These are phyloP conservation scores for Apophysomyces elegans DNA, from an alignment of 371 early-diverging fungal species.

Conservation along the genomic window DNA sequence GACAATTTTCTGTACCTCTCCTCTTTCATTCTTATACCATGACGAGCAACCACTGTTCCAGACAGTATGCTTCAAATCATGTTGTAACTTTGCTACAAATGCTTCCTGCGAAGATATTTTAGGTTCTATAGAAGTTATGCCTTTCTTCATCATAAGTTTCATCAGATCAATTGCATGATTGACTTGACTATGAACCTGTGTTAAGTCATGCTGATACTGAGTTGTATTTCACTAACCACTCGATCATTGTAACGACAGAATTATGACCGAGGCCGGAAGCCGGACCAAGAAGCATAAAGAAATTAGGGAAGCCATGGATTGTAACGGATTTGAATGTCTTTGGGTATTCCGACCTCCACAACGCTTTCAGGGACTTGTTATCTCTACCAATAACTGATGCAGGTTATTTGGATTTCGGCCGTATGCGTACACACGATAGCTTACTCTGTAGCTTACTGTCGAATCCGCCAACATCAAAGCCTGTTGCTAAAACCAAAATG, in stretches of 20 bases:
- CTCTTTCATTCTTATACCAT: constrained; percentile 30
- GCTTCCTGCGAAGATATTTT: constrained; percentile 21
- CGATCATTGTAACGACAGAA: constrained; percentile 24
- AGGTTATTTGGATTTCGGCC: neutral
- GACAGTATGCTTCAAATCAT: constrained; percentile 24
- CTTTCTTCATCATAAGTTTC: constrained; percentile 19
- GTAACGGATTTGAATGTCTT: constrained; percentile 36
- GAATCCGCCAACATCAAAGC: constrained; percentile 54
- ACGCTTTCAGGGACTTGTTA: constrained; percentile 18
- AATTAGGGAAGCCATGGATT: constrained; percentile 47
- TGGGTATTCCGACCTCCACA: constrained; percentile 24
- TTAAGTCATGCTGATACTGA: neutral
- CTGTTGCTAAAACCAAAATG: constrained; percentile 66
- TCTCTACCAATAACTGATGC: constrained; percentile 26
- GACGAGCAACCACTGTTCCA: constrained; percentile 30
- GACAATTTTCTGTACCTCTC: constrained; percentile 23
- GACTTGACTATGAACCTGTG: constrained; percentile 26
- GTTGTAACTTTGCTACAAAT: constrained; percentile 23
- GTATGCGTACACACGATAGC: neutral
- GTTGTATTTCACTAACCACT: constrained; percentile 15
- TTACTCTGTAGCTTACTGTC: constrained; percentile 34
- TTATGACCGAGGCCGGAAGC: constrained; percentile 45
- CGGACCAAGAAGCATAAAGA: constrained; percentile 47
- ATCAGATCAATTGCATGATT: constrained; percentile 25
- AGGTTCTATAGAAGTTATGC: constrained; percentile 29